Evolutionary conservation across 768 basidiomycete genomes (phyloP), one percentile per base, ranked within the genome.

Genomic region (Mycena crocata): DNA sequence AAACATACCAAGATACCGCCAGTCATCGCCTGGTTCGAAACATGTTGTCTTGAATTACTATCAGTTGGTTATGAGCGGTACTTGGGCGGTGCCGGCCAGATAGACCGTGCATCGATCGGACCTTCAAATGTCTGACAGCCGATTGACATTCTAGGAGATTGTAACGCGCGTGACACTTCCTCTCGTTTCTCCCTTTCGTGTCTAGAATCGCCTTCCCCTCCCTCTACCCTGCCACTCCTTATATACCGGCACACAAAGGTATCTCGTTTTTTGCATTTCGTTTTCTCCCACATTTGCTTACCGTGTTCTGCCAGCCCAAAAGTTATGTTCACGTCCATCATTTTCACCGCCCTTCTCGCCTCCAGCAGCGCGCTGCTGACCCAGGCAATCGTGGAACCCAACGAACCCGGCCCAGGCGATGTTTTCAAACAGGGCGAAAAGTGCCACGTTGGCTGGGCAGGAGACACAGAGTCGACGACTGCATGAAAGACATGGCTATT

Each of bases 401-500:
- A 73, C 55, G 82, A 77, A 28, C 93, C 94, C 26, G 82, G 82
- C 9, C 91, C 91, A 9, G 87, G 87, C 44, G 79, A 84, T 45
- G 72, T 84, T 28, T 92, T 85, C 81, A 85, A 86, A 44, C 80
- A 85, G 58, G 93, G 92, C 23, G 52, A 76, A 13, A 73, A 79
- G 4, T 95, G 93, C 73, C 69, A 74, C 31, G 81, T 90, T 45
- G 71, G 75, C 14, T 95, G 94, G 93, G 72, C 73, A 1, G 83
- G 80, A 9, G 93, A 93, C 72, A 62, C 80, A 3, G 62, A 30
- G 13, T 59, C 57, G 2, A 84, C 85, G 17, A 88, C 88, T 24
- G 69, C 66, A 19, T 95, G 94, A 94, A 89, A 85, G 75, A 80
- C 65, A 93, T 91, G 88, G 79, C 83, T 67, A 92, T 95, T 62